A percentile compares a stretch with the other conserved stretches of the same genome.
phyloP scores from a whole-genome alignment of 2,329 filamentous ascomycete species.

The Claviceps sp. region DNA sequence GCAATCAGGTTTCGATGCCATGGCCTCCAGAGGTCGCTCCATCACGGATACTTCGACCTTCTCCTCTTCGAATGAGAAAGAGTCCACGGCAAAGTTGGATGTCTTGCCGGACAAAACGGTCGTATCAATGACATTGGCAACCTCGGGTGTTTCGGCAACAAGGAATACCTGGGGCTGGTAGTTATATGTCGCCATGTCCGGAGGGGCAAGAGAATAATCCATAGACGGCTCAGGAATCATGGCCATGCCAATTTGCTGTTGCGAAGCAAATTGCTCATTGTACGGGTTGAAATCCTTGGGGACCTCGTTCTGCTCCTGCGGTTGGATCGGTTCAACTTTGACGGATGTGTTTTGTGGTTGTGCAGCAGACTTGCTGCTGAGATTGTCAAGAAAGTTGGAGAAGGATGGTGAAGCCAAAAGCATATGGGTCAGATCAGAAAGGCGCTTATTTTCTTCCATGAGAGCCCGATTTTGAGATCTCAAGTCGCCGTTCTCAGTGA shows the following conservation, averaged over 20 bases:
- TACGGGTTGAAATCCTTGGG: conserved; percentile 57
- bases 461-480: conserved; percentile 70
- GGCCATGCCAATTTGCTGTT: conserved; percentile 63
- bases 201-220: conserved; percentile 58
- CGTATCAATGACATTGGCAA: conserved; percentile 46
- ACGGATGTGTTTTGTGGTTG: conserved; percentile 24
- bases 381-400: conserved; percentile 61
- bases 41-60: conserved; percentile 44
- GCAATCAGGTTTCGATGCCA: conserved; percentile 14
- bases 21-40: conserved; percentile 31
- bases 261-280: conserved; percentile 37
- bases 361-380: conserved; percentile 45
- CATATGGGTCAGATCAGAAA: conserved; percentile 68
- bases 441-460: conserved; percentile 70
- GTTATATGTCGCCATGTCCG: conserved; percentile 42
- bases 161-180: conserved; percentile 57
- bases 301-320: conserved; percentile 32
- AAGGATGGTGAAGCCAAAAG: conserved; percentile 71
- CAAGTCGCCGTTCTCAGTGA: conserved; percentile 70
- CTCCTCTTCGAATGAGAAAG: conserved; percentile 32
- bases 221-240: conserved; percentile 70
- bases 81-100: conserved; percentile 36
- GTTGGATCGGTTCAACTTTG: conserved; percentile 22
- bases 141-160: conserved; percentile 57
- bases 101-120: conserved; percentile 59